Evolutionary conservation across 768 basidiomycete species (phyloP), one percentile per base, ranked within the genome.

Genomic region (Fomitopsis serialis): DNA sequence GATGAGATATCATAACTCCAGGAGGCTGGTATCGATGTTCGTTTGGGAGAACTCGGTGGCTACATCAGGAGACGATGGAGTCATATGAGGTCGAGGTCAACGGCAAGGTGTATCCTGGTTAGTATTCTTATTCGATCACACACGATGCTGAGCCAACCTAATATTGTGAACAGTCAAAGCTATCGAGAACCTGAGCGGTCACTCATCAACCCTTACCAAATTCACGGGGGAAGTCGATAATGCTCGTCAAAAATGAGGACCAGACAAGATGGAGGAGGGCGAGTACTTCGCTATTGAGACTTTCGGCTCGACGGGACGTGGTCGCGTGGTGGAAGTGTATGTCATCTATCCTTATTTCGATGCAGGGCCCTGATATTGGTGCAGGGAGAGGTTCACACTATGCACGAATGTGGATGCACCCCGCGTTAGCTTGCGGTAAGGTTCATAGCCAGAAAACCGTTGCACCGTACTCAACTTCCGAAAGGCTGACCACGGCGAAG

Each of bases 281-380:
- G 97, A 98, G 63, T 98, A 98, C 66, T 99, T 92, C 67, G 97
- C 97, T 9, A 96, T 99, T 52, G 97, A 99, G 70, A 99, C 97
- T 1, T 99, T 99, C 68, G 97, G 97, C 11, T 91, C 89, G n/a
- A 98, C 96, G 0, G 96, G 97, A 15, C 78, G 87, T 40, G 97
- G 95, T 8, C 77, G 82, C 23, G 91, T 97, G 21, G 77, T 91
- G 15, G 96, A 63, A 79, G 78, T 56, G 92, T 91, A 60, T 21
- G 59, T 46, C n/a, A 27, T 45, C 11, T 2, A 25, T 21, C 0
- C 15, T 27, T 8, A 11, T 45, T n/a, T 35, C 15, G n/a, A 22
- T 29, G 9, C 19, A 10, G 19, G 23, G 50, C 25, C 45, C 21
- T 50, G 47, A 42, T 35, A 56, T 25, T 44, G 6, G 23, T 32